Base-by-base conservation (phyloP, 306 rosid genomes). In the Alnus rubra region DNA sequence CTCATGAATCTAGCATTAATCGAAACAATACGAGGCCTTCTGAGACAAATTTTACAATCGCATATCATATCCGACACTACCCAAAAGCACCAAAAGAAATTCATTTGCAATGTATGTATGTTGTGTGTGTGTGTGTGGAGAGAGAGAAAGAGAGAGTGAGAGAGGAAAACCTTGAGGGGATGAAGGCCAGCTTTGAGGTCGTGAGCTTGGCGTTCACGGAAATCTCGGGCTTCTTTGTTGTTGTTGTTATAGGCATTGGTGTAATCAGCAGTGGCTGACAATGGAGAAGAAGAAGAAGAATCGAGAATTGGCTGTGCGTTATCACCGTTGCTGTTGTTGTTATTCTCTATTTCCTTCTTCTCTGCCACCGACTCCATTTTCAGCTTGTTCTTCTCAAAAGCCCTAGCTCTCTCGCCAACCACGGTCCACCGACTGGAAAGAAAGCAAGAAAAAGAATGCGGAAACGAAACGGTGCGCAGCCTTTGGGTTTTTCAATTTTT, bases 111-210 rank as follows among this genome's bases (percentile, higher is more conserved):
- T 7, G 19, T 6, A 51, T 51, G 16, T 51, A 51, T 16, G 55
- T 51, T 3, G 28, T 23, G 28, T 23, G 28, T 23, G 28, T 1
- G 39, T 37, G 39, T 37, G 39, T 37, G 9, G 1, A 49, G 30
- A 30, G 49, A 73, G 53, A 56, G 59, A 45, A 51, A 42, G 28
- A 16, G 51, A 65, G 60, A 54, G 0, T 33, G 69, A 23, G 45
- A 30, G 33, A 44, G 3, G 19, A 8, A 51, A 18, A 88, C 91
- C 91, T 73, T 88, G 76, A 88, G 89, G 39, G 91, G 91, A 81
- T 88, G 89, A 58, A 88, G 87, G 5, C 89, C 89, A 74, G 81
- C 82, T 76, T 77, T 85, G 87, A 82, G 87, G 76, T 88, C 91
- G 58, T 79, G 86, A 79, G 88, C 86, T 9, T 76, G 71, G 74